Conservation (phyloP, 1,284 basidiomycete genomes). For the Ganoderma sinense region DNA sequence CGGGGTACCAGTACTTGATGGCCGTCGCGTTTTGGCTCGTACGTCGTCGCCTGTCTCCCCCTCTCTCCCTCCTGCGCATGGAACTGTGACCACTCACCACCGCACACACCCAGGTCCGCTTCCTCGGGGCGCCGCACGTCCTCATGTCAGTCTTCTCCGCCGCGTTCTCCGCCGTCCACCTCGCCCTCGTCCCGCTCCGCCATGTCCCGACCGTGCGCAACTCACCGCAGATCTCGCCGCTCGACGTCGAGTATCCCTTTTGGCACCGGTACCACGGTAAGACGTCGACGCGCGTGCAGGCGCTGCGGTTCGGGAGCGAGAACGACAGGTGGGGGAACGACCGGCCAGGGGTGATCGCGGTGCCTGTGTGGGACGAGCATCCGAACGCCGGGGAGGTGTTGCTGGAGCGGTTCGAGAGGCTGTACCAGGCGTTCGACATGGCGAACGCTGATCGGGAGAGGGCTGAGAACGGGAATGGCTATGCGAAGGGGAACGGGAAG, state of each 20-base stretch:
- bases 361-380: slow-evolving; percentile 60
- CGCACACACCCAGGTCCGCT: slow-evolving; percentile 58
- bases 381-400: slow-evolving; percentile 53
- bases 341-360: slow-evolving; percentile 54
- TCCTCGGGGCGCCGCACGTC: slow-evolving; percentile 70
- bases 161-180: slow-evolving; percentile 69
- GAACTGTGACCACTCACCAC: neutral
- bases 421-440: slow-evolving; percentile 46
- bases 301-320: slow-evolving; percentile 61
- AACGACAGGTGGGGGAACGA: slow-evolving; percentile 63
- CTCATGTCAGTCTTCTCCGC: slow-evolving; percentile 67
- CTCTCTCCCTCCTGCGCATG: no score
- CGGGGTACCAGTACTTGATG: slow-evolving; percentile 52
- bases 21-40: slow-evolving; percentile 75
- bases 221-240: slow-evolving; percentile 19
- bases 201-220: slow-evolving; percentile 46
- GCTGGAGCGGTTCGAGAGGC: slow-evolving; percentile 61
- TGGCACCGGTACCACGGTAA: slow-evolving; percentile 24
- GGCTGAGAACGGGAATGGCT: neutral
- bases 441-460: slow-evolving; percentile 9
- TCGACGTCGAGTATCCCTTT: slow-evolving; percentile 21
- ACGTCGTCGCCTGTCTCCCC: slow-evolving; percentile 46
- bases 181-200: slow-evolving; percentile 60
- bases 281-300: slow-evolving; percentile 29
- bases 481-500: slow-evolving; percentile 54